Evolutionary conservation across 768 basidiomycete species (phyloP), one percentile per base, ranked within the genome.

Genomic region (Hysterangium stoloniferum): DNA sequence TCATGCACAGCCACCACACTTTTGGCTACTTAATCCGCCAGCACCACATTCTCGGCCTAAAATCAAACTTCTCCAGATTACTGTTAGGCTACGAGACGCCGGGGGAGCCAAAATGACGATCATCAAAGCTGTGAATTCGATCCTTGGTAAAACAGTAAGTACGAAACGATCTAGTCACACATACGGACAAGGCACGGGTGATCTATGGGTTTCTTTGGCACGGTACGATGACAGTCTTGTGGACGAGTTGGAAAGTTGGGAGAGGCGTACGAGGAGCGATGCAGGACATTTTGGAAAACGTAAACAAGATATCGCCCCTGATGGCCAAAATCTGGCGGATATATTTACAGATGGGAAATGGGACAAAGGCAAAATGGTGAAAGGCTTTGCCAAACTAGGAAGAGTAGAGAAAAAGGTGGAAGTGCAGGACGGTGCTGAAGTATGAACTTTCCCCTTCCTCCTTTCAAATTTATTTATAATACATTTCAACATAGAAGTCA

Each of bases 341-440:
- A 55, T 75, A 20, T 87, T 83, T 56, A 60, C 56, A 53, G 71
- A 66, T 36, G 81, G 74, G 9, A 70, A 59, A 56, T 89, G 85
- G 83, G 89, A 92, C 62, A 71, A 66, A 40, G 65, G 64, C 51
- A 91, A 90, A 72, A 90, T 91, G 89, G 79, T 91, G 43, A 67
- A 72, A 45, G 76, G 75, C 52, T 91, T 90, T 66, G 84, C 84
- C 1, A 72, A 76, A 54, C 65, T 91, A 64, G 78, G 77, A 4
- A 59, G 63, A 4, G 57, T 62, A 12, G 64, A 64, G 6, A 64
- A 66, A 4, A 59, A 61, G 5, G 58, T 59, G 4, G 57, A 69
- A 15, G 60, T 57, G 48, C 68, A 66, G 45, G 62, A 63, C 29
- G 63, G 63, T 8, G 58, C 61, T 13, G 62, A 67, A n/a, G 44